Conservation (phyloP, 2,329 filamentous ascomycete species). For the Nothophaeocryptopus gaeumannii region DNA sequence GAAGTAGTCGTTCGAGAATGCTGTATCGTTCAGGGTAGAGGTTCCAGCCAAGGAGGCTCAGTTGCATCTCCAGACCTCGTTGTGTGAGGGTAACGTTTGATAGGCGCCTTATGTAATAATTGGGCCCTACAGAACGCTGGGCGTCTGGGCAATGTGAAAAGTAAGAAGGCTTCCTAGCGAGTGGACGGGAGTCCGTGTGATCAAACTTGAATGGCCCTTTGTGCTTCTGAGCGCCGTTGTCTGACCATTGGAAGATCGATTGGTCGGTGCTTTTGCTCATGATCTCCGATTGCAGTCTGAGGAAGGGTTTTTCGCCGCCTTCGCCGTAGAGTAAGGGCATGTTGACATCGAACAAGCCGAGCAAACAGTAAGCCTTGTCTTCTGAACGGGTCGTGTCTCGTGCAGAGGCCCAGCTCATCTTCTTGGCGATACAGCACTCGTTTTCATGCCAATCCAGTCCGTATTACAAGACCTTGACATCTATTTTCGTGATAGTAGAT, state of each 20-base stretch:
- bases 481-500: slow-evolving; percentile 9
- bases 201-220: no score
- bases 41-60: no score
- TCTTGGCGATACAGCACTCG: slow-evolving; percentile 8
- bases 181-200: no score
- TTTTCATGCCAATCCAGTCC: neutral
- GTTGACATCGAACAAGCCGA: slow-evolving; percentile 46
- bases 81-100: no score
- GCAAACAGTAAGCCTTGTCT: slow-evolving; percentile 46
- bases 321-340: slow-evolving; percentile 31
- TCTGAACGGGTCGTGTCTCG: slow-evolving; percentile 30
- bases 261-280: slow-evolving; percentile 4
- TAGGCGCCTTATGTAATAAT: no score
- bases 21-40: no score
- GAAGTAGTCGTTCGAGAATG: no score
- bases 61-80: no score
- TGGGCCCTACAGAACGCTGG: no score
- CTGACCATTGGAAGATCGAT: slow-evolving; percentile 6
- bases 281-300: slow-evolving; percentile 11
- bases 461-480: neutral
- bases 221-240: neutral
- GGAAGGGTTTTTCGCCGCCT: slow-evolving; percentile 10
- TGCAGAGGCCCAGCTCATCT: slow-evolving; percentile 17
- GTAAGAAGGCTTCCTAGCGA: no score
- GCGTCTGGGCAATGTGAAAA: no score